phyloP scores from a whole-genome alignment of 2,329 filamentous ascomycete species.

The Penicillium hordei region DNA sequence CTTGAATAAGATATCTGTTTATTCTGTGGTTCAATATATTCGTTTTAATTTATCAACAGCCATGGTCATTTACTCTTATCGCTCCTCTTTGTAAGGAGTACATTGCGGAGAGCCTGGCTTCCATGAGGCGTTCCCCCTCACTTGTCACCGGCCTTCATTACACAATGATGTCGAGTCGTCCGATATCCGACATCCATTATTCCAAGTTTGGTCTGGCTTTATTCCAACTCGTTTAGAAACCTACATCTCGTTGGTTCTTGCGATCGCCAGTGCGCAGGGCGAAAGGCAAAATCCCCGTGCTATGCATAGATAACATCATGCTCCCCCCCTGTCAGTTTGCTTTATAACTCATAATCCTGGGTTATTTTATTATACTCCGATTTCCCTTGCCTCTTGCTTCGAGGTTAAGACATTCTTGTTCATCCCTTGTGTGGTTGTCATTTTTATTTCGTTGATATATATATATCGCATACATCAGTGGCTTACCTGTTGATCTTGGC shows the following conservation, averaged over 20 bases:
- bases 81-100: neutral
- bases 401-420: neutral
- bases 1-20: neutral
- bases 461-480: neutral
- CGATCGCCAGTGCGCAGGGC: conserved; percentile 11
- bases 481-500: neutral
- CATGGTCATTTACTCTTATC: conserved; percentile 4
- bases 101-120: neutral
- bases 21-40: neutral
- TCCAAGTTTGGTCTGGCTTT: neutral
- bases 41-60: neutral
- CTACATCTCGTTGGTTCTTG: neutral
- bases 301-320: conserved; percentile 17
- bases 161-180: neutral
- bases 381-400: neutral
- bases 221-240: neutral
- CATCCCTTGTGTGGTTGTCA: neutral
- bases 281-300: neutral
- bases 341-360: neutral
- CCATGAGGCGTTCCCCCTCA: neutral
- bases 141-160: neutral
- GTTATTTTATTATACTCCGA: conserved; percentile 7
- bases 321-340: conserved; percentile 1
- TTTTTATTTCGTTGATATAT: neutral
- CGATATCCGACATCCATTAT: neutral